phyloP scores from a whole-genome alignment of 179 eudicot genomes.

The Spinacia oleracea region DNA sequence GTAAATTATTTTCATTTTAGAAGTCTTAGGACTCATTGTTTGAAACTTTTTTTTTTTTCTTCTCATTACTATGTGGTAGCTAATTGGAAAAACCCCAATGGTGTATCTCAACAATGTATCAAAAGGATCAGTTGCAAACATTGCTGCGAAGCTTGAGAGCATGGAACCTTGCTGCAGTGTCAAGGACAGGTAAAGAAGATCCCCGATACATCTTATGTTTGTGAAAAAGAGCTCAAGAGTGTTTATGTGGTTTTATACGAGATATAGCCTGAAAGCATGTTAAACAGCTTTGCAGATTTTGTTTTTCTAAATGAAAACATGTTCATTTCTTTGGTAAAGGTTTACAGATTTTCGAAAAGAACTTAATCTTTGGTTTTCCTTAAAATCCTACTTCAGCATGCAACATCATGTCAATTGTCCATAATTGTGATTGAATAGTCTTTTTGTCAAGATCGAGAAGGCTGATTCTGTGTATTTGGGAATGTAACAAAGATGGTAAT shows the following conservation, averaged over 20 bases:
- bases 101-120: slow-evolving; percentile 83
- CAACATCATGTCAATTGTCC: not conserved
- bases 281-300: not conserved
- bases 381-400: not conserved
- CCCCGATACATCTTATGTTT: not conserved
- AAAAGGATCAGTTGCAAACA: slow-evolving; percentile 81
- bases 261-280: not conserved
- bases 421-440: not conserved
- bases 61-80: slow-evolving; percentile 46
- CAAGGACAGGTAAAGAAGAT: slow-evolving; percentile 78
- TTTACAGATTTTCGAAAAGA: not conserved
- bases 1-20: not conserved
- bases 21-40: slow-evolving; percentile 1
- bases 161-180: slow-evolving; percentile 99
- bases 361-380: not conserved
- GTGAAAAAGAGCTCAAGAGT: not conserved
- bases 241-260: not conserved
- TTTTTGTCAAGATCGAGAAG: not conserved
- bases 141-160: slow-evolving; percentile 98
- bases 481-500: not conserved
- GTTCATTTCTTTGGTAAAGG: not conserved
- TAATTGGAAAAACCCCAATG: slow-evolving; percentile 97
- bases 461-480: not conserved
- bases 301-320: not conserved
- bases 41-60: not conserved